Percentiles rank a stretch among this genome's conserved stretches.
These are phyloP conservation scores for Protostelium mycophagum DNA, from an alignment of 78 protist genomes.

Conservation along the genomic window DNA sequence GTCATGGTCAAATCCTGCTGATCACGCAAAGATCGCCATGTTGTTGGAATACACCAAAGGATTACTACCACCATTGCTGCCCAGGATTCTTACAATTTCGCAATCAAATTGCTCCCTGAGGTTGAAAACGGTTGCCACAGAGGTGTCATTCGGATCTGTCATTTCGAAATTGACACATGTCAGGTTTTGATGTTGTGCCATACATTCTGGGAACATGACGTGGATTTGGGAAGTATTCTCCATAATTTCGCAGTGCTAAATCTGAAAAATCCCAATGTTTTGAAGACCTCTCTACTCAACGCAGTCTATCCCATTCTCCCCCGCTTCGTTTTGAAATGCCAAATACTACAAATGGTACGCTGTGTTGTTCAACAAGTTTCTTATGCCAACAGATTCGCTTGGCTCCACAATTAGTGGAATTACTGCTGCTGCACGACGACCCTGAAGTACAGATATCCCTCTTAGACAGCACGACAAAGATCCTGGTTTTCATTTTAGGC, in stretches of 20 bases:
- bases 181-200: neutral
- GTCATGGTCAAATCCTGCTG: neutral
- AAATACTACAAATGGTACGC: neutral
- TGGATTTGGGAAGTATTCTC: neutral
- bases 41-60: neutral
- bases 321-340: neutral
- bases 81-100: neutral
- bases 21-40: neutral
- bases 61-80: neutral
- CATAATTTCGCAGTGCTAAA: neutral
- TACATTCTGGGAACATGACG: neutral
- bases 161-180: neutral
- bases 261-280: neutral
- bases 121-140: neutral
- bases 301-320: neutral
- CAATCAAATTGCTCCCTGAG: neutral
- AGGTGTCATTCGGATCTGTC: neutral
- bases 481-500: neutral
- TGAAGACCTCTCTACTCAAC: neutral
- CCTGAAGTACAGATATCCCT: neutral
- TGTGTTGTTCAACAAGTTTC: neutral
- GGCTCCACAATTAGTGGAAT: neutral
- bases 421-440: neutral
- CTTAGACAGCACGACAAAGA: neutral
- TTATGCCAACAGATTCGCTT: neutral